Percentiles rank a stretch among this genome's conserved stretches.
These are phyloP conservation scores for Diaporthe sp. DNA, from an alignment of 2,329 filamentous ascomycete species.

Conservation along the genomic window DNA sequence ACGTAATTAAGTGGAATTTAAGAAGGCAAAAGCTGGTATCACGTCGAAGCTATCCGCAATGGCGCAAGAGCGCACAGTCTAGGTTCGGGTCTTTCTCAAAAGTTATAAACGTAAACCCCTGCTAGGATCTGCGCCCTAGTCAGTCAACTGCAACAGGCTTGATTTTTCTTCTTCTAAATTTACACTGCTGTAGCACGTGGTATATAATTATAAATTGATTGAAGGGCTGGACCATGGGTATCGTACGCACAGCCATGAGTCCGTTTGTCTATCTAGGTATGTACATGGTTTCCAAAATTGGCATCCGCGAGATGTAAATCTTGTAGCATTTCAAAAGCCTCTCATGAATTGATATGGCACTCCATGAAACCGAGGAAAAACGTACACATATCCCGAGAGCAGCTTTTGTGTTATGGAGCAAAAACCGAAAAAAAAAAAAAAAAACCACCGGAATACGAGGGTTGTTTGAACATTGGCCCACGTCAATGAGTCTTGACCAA, in stretches of 20 bases:
- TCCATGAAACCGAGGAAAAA: no score
- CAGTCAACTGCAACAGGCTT: neutral
- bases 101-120: neutral
- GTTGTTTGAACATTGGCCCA: neutral
- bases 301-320: neutral
- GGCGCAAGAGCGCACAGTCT: slow-evolving; percentile 30
- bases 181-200: neutral
- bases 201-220: neutral
- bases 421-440: no score
- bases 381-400: no score
- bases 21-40: neutral
- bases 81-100: neutral
- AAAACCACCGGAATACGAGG: rapidly evolving
- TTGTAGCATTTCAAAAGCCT: no score
- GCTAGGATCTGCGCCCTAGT: slow-evolving; percentile 12
- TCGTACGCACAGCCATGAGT: no score
- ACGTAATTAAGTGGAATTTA: slow-evolving; percentile 32
- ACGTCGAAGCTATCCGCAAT: slow-evolving; percentile 37
- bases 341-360: no score
- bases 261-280: neutral
- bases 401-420: no score
- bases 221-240: neutral
- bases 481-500: neutral
- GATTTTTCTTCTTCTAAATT: neutral
- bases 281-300: neutral